Evolutionary conservation across 169 alveolate species (phyloP).

Genomic region (Amoebophrya sp.): DNA sequence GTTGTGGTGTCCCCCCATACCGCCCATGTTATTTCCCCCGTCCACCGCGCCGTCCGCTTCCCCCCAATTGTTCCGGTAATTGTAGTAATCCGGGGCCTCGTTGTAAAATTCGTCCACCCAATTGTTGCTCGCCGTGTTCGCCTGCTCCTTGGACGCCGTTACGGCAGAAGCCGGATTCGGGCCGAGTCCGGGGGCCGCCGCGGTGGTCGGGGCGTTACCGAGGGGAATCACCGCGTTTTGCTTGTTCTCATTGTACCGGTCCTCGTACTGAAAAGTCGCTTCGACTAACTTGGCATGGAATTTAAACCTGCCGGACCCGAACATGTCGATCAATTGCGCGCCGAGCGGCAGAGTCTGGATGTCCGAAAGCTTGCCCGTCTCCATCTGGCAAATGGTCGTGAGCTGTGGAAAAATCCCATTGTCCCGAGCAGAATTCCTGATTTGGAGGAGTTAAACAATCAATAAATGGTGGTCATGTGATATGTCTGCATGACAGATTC

Average conservation of each 20-base stretch:
- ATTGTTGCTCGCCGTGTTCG: too few species aligned
- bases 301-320: not conserved
- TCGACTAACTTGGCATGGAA: not conserved
- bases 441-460: too few species aligned
- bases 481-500: too few species aligned
- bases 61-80: not conserved
- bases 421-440: not conserved
- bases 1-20: too few species aligned
- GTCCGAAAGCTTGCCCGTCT: not conserved
- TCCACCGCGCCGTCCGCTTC: not conserved
- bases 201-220: not conserved
- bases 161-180: too few species aligned
- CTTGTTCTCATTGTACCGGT: not conserved
- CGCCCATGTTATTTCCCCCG: too few species aligned
- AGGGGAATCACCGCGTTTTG: not conserved
- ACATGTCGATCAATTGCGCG: not conserved
- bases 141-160: too few species aligned
- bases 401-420: not conserved
- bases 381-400: not conserved
- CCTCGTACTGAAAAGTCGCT: not conserved
- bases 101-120: not conserved
- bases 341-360: constrained; percentile 14
- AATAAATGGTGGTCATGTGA: too few species aligned
- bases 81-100: not conserved
- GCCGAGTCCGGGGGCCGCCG: too few species aligned